These are phyloP conservation scores for Malus domestica DNA, from an alignment of 306 rosid species.

Conservation along the genomic window ASM211411v1 NC_041800.1:25978733-25979232, in stretches of 20 bases:
- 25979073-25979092: constrained; percentile 79
- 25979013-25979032: constrained; percentile 62
- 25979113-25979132: constrained; percentile 64
- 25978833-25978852: constrained; percentile 62
- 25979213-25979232: constrained; percentile 64
- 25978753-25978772: constrained; percentile 64
- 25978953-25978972: constrained; percentile 90
- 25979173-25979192: constrained; percentile 72
- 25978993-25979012: constrained; percentile 69
- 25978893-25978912: constrained; percentile 66
- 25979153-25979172: constrained; percentile 38
- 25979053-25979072: constrained; percentile 76
- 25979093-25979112: constrained; percentile 64
- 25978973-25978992: constrained; percentile 60
- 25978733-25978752: constrained; percentile 50
- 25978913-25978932: constrained; percentile 73
- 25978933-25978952: constrained; percentile 91
- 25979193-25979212: constrained; percentile 66
- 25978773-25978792: constrained; percentile 69
- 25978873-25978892: constrained; percentile 37
- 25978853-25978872: constrained; percentile 40
- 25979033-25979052: constrained; percentile 69
- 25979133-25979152: constrained; percentile 46
- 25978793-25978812: constrained; percentile 93
- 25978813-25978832: constrained; percentile 92